These are phyloP conservation scores for Syncephalastrum racemosum DNA, from an alignment of 371 early-diverging fungal species.

Conservation along the genomic window DNA sequence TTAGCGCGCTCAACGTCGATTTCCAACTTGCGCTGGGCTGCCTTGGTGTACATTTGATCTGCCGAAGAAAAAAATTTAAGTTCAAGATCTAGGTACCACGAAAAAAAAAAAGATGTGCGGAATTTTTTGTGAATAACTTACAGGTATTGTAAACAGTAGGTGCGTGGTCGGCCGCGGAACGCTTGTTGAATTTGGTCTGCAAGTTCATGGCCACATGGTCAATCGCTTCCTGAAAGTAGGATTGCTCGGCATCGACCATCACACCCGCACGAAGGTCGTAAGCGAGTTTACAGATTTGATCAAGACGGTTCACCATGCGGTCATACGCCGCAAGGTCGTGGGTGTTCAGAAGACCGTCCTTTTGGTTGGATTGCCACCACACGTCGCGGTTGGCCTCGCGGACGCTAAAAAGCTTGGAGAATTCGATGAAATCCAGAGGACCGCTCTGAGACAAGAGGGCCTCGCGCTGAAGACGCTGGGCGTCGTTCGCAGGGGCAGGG, in stretches of 20 bases:
- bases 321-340: conserved; percentile 72
- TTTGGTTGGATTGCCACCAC: conserved; percentile 17
- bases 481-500: conserved; percentile 31
- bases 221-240: conserved; percentile 91
- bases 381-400: conserved; percentile 39
- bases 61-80: conserved; percentile 8
- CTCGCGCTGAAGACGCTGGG: conserved; percentile 39
- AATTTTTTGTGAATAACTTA: conserved; percentile 17
- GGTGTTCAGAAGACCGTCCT: conserved; percentile 26
- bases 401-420: conserved; percentile 57
- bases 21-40: conserved; percentile 62
- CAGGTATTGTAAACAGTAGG: conserved; percentile 88
- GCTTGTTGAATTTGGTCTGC: conserved; percentile 65
- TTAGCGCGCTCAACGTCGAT: conserved; percentile 67
- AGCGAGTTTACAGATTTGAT: conserved; percentile 66
- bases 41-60: conserved; percentile 92
- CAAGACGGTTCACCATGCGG: conserved; percentile 63
- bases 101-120: conserved; percentile 3
- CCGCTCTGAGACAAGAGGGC: conserved; percentile 40
- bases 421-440: conserved; percentile 62
- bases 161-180: conserved; percentile 34
- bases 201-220: conserved; percentile 78
- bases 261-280: conserved; percentile 63
- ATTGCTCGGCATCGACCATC: conserved; percentile 93
- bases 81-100: not conserved